phyloP scores from a whole-genome alignment of 371 early-diverging fungal genomes.

The Paraphysoderma sedebokerense region DNA sequence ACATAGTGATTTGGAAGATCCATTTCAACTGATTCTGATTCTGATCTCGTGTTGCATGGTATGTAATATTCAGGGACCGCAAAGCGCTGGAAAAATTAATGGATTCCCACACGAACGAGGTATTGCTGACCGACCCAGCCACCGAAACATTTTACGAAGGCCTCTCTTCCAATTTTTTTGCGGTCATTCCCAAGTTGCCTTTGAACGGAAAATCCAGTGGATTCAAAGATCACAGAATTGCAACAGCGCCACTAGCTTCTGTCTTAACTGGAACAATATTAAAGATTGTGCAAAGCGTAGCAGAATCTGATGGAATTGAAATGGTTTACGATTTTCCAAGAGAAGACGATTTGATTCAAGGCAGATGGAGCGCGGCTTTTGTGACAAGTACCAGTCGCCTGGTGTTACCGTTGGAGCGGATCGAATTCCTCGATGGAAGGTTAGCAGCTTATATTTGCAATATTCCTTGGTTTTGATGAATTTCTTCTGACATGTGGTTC shows the following conservation, averaged over 20 bases:
- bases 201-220: too few species aligned
- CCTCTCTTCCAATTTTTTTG: constrained; percentile 42
- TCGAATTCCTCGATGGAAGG: background rate
- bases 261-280: too few species aligned
- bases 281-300: too few species aligned
- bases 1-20: background rate
- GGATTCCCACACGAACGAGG: constrained; percentile 28
- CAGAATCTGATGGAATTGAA: too few species aligned
- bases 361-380: background rate
- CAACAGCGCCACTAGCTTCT: too few species aligned
- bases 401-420: background rate
- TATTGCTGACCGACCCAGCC: constrained; percentile 24
- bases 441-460: too few species aligned
- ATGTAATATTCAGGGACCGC: constrained; percentile 16
- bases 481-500: too few species aligned
- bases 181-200: too few species aligned
- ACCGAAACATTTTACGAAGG: constrained; percentile 37
- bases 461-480: too few species aligned
- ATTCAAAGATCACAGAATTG: too few species aligned
- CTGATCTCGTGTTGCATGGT: background rate
- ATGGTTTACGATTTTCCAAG: background rate
- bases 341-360: background rate
- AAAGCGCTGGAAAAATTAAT: constrained; percentile 15
- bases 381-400: background rate
- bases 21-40: background rate